phyloP scores from a whole-genome alignment of 1,139 yeast species.

The Suhomyces bokatorum region DNA sequence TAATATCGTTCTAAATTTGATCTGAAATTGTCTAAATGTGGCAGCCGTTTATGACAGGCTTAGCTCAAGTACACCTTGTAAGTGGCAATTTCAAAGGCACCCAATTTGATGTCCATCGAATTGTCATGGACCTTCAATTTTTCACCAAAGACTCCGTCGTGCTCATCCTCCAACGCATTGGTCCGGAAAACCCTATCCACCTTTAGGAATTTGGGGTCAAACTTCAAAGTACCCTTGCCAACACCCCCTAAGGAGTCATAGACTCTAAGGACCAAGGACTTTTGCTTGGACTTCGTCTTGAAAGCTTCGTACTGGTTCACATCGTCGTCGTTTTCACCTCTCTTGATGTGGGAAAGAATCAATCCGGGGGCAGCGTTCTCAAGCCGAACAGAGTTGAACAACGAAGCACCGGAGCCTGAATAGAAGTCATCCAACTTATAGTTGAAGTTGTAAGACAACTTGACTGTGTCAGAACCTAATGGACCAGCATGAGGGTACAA shows the following conservation, averaged over 20 bases:
- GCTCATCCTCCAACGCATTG: conserved; percentile 70
- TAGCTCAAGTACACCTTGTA: conserved; percentile 47
- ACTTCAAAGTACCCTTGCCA: conserved; percentile 52
- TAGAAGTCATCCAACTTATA: conserved; percentile 40
- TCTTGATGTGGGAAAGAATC: conserved; percentile 74
- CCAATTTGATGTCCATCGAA: conserved; percentile 47
- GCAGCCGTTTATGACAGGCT: neutral
- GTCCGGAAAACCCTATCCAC: conserved; percentile 57
- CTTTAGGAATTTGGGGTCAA: conserved; percentile 32
- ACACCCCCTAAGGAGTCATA: conserved; percentile 87
- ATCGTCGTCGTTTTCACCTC: conserved; percentile 82
- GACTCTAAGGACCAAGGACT: conserved; percentile 66
- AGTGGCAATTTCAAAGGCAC: conserved; percentile 80
- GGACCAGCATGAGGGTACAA: conserved; percentile 77
- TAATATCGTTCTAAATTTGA: neutral
- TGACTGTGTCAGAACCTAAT: conserved; percentile 63
- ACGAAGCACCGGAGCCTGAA: conserved; percentile 21
- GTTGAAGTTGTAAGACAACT: conserved; percentile 79
- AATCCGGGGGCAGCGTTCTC: conserved; percentile 62
- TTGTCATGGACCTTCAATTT: conserved; percentile 29
- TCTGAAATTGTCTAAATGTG: too few species aligned
- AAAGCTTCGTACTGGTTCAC: conserved; percentile 34
- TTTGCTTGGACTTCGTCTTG: conserved; percentile 26
- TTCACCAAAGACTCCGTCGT: conserved; percentile 13
- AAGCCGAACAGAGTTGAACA: conserved; percentile 27